phyloP scores from a whole-genome alignment of 2,329 filamentous ascomycete genomes.

The Berkeleyomyces basicola region DNA sequence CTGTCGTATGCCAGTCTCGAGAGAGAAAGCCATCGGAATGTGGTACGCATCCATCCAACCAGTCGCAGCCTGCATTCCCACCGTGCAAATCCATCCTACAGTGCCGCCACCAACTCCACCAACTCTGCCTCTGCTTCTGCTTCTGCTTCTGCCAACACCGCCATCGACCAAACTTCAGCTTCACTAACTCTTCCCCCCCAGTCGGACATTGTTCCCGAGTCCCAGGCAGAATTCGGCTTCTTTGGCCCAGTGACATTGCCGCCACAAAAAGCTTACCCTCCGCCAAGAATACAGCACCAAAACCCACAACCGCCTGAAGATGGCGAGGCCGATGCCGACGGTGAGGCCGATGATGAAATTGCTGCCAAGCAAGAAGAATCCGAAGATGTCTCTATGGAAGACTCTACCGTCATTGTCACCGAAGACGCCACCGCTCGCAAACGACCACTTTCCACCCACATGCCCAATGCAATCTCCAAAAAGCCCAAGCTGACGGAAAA shows the following conservation, averaged over 20 bases:
- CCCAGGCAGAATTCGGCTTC: slow-evolving; percentile 24
- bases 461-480: slow-evolving; percentile 4
- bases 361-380: slow-evolving; percentile 12
- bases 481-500: slow-evolving; percentile 13
- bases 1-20: slow-evolving; percentile 44
- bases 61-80: background rate
- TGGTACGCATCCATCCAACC: slow-evolving; percentile 26
- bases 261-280: background rate
- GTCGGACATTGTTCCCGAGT: background rate
- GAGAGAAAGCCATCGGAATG: slow-evolving; percentile 33
- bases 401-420: background rate
- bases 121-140: background rate
- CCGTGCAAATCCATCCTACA: background rate
- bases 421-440: slow-evolving; percentile 9
- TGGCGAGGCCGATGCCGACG: slow-evolving; percentile 22
- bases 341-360: slow-evolving; percentile 12
- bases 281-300: slow-evolving; percentile 3
- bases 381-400: slow-evolving; percentile 10
- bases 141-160: background rate
- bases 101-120: background rate
- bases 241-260: slow-evolving; percentile 31
- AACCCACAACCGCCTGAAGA: slow-evolving; percentile 17
- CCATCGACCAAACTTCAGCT: background rate
- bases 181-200: background rate
- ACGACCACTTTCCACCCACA: slow-evolving; percentile 11